phyloP scores from a whole-genome alignment of 768 basidiomycete genomes.

The Suillus ampliporus region DNA sequence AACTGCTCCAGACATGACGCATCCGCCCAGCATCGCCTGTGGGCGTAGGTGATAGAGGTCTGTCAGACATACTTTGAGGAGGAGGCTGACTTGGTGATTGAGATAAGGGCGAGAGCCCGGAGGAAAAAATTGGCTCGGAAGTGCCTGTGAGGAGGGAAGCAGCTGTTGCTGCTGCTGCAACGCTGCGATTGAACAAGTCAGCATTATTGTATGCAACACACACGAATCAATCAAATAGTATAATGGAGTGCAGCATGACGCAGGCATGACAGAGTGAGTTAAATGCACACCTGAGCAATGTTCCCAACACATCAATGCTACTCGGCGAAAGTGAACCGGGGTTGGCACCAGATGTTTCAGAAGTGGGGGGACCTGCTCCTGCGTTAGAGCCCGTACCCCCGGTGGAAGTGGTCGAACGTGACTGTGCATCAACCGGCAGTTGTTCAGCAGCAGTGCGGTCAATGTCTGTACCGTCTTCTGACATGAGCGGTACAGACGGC shows the following conservation, averaged over 20 bases:
- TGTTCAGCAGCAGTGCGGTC: constrained; percentile 6
- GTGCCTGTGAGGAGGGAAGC: constrained; percentile 82
- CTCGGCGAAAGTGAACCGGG: constrained; percentile 60
- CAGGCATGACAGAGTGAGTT: constrained; percentile 8
- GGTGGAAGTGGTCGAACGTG: neutral
- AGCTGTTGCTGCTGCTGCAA: constrained; percentile 91
- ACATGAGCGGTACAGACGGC: constrained; percentile 21
- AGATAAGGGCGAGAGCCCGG: constrained; percentile 52
- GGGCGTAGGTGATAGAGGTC: constrained; percentile 49
- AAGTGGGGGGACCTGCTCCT: constrained; percentile 13
- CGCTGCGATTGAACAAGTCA: constrained; percentile 48
- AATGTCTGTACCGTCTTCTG: neutral
- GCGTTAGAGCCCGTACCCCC: constrained; percentile 11
- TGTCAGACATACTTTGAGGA: constrained; percentile 30
- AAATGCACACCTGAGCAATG: constrained; percentile 72
- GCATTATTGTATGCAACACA: neutral
- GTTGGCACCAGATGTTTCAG: constrained; percentile 21
- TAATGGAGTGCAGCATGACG: neutral
- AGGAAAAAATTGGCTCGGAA: constrained; percentile 65
- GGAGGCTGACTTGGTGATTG: constrained; percentile 20
- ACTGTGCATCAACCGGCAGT: constrained; percentile 5
- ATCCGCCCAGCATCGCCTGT: constrained; percentile 49
- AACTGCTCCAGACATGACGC: constrained; percentile 69
- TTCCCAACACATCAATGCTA: constrained; percentile 83
- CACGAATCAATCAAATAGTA: constrained; percentile 13